phyloP scores from a whole-genome alignment of 768 basidiomycete genomes.

The Lentinula sp. region DNA sequence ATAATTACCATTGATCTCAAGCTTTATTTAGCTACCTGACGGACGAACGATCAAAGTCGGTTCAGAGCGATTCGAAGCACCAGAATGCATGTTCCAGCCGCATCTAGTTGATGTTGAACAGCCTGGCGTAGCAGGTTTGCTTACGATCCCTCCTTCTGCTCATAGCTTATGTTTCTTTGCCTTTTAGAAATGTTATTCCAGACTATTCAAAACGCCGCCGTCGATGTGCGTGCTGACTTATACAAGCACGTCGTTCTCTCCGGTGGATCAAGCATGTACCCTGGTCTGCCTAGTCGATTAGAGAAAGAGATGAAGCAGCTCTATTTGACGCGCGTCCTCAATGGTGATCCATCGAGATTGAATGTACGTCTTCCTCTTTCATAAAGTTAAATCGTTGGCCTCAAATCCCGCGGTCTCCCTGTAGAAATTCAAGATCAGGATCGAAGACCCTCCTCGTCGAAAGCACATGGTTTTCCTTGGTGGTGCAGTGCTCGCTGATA shows the following conservation, averaged over 20 bases:
- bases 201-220: constrained; percentile 87
- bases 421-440: constrained; percentile 99
- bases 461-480: constrained; percentile 99
- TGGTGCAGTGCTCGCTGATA: constrained; percentile 96
- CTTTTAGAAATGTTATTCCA: constrained; percentile 88
- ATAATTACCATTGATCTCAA: constrained; percentile 2
- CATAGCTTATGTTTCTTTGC: background rate
- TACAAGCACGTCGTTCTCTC: constrained; percentile 99
- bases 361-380: constrained; percentile 53
- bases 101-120: constrained; percentile 96
- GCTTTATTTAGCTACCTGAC: constrained; percentile 68
- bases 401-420: background rate
- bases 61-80: constrained; percentile 96
- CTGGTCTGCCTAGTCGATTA: constrained; percentile 90
- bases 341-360: constrained; percentile 74
- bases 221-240: constrained; percentile 84
- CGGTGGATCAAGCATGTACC: constrained; percentile 98
- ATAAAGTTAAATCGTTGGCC: background rate
- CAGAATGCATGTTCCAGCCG: constrained; percentile 99
- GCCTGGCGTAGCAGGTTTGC: constrained; percentile 86
- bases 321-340: constrained; percentile 87
- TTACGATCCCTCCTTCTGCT: background rate
- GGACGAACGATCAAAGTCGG: constrained; percentile 97
- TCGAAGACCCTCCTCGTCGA: constrained; percentile 95
- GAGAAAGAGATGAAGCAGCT: constrained; percentile 99